These are phyloP conservation scores for Aspergillus haitiensis DNA, from an alignment of 495 filamentous ascomycete species.

Conservation along the genomic window DNA sequence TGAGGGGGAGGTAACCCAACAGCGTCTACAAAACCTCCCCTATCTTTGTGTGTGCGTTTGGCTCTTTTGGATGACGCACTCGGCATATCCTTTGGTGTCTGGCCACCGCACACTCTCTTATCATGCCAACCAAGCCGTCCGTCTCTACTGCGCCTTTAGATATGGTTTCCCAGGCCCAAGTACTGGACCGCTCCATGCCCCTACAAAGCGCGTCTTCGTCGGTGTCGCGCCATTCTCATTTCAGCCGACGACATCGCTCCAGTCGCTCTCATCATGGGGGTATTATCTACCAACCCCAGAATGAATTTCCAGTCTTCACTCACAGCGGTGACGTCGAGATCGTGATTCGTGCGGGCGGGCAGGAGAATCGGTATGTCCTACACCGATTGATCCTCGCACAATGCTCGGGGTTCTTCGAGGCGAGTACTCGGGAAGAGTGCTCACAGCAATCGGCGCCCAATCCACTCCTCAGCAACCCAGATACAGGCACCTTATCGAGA, in stretches of 20 bases:
- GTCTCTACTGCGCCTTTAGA: slow-evolving; percentile 17
- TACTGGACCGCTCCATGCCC: slow-evolving; percentile 51
- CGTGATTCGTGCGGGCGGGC: slow-evolving; percentile 65
- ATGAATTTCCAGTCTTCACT: slow-evolving; percentile 89
- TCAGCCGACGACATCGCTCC: slow-evolving; percentile 63
- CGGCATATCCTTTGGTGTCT: slow-evolving; percentile 19
- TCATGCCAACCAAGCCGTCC: slow-evolving; percentile 25
- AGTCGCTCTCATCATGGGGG: slow-evolving; percentile 81
- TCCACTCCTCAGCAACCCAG: slow-evolving; percentile 28
- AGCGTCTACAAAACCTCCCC: not conserved
- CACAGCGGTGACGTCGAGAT: slow-evolving; percentile 92
- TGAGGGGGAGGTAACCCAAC: not conserved
- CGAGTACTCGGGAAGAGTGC: slow-evolving; percentile 85
- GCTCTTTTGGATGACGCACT: slow-evolving; percentile 24
- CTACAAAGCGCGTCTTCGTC: slow-evolving; percentile 59
- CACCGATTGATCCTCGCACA: slow-evolving; percentile 82
- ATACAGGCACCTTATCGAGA: slow-evolving; percentile 47
- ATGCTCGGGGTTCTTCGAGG: slow-evolving; percentile 91
- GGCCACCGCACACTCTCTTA: slow-evolving; percentile 22
- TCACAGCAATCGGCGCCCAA: slow-evolving; percentile 48
- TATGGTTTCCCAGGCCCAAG: slow-evolving; percentile 77
- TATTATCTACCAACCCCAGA: slow-evolving; percentile 67
- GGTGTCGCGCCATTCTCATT: slow-evolving; percentile 56
- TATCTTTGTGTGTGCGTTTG: slow-evolving; percentile 18
- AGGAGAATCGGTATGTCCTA: slow-evolving; percentile 80